Evolutionary conservation across 2,329 filamentous ascomycete species (phyloP), one percentile per base, ranked within the genome.

Genomic region (Exophiala oligosperma): DNA sequence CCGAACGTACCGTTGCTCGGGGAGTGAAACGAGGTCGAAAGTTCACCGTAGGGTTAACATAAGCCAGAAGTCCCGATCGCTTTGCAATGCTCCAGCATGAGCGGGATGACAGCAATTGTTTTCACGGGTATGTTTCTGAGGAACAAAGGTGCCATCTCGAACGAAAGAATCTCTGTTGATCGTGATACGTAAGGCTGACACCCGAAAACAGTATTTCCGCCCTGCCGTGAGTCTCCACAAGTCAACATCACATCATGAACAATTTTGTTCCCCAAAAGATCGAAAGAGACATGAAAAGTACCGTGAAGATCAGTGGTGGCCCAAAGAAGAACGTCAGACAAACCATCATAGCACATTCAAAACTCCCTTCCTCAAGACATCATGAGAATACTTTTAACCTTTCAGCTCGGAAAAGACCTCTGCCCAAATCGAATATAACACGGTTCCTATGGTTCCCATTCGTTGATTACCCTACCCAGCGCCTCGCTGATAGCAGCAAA

Each of bases 401-500:
- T 29, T 29, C 46, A 29, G 28, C 8, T 17, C n/a, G n/a, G 24
- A 14, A 12, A 28, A 29, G 11, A 48, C 23, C 24, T 9, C 26
- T n/a, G 5, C 8, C n/a, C 46, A 24, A 9, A 28, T 26, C 24
- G 14, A 28, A 2, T 32, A 26, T 17, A 32, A 17, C 46, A 48
- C 17, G n/a, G 24, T 29, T 24, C 17, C 52, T 38, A 48, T 49
- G 32, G 26, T 29, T 52, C 17, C 38, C 23, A 26, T 24, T 28
- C 49, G 52, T 41, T 41, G 14, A 40, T 32, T 23, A n/a, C 9
- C 21, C 32, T 40, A 41, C 28, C 35, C 43, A 59, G 51, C 49
- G 55, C 52, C 56, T 56, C 49, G 52, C 59, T 52, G 52, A 59
- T 47, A 41, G 23, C 38, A 48, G 50, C 43, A 35, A 29, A 46